A percentile compares a stretch with the other conserved stretches of the same genome.
phyloP scores from a whole-genome alignment of 2,329 filamentous ascomycete species.

The Alternaria sp. region DNA sequence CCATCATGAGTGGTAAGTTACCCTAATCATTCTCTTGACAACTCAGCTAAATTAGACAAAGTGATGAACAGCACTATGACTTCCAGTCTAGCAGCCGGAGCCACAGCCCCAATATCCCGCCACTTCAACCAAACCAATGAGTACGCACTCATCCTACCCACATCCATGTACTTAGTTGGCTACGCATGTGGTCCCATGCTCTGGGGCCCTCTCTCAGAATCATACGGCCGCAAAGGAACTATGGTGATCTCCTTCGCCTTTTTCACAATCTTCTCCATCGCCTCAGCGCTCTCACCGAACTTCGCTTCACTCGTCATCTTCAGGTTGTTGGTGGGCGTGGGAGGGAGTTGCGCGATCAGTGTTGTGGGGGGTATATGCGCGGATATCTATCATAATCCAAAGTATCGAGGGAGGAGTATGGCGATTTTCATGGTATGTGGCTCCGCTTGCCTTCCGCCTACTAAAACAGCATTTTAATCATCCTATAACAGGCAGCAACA shows the following conservation, averaged over 20 bases:
- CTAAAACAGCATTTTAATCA: no score
- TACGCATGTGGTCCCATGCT: slow-evolving; percentile 54
- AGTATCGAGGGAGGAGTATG: slow-evolving; percentile 42
- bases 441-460: no score
- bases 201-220: slow-evolving; percentile 54
- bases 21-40: background rate
- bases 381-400: slow-evolving; percentile 67
- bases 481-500: slow-evolving; percentile 62
- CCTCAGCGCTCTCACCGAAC: slow-evolving; percentile 52
- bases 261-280: slow-evolving; percentile 55
- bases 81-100: slow-evolving; percentile 67
- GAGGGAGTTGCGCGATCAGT: slow-evolving; percentile 59
- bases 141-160: slow-evolving; percentile 54
- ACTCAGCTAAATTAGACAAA: slow-evolving; percentile 9
- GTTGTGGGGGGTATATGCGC: slow-evolving; percentile 68
- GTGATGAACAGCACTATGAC: slow-evolving; percentile 71
- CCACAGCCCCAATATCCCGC: slow-evolving; percentile 62
- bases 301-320: slow-evolving; percentile 54
- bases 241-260: slow-evolving; percentile 59
- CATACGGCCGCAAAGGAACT: slow-evolving; percentile 53
- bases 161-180: slow-evolving; percentile 58
- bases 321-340: slow-evolving; percentile 52
- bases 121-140: slow-evolving; percentile 63
- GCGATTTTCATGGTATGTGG: slow-evolving; percentile 38
- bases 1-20: slow-evolving; percentile 60